Conservation (phyloP, 2,329 filamentous ascomycete genomes). For the Whalleya microplaca region DNA sequence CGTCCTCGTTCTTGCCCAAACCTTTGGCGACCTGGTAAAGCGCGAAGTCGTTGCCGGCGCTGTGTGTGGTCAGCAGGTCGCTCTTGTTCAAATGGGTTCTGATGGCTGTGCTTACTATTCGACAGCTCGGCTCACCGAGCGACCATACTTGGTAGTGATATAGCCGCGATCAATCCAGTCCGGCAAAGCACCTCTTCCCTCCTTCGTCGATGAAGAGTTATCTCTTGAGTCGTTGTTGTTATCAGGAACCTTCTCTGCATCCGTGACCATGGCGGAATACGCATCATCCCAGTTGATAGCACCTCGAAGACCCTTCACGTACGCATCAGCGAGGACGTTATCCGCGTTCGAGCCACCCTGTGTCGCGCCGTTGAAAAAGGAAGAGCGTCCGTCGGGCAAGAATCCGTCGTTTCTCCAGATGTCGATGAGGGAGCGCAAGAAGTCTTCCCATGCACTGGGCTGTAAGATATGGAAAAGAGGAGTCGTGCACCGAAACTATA, state of each 20-base stretch:
- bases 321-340: conserved; percentile 74
- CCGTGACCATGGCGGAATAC: conserved; percentile 65
- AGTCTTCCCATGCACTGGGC: conserved; percentile 64
- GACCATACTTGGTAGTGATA: conserved; percentile 64
- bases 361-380: conserved; percentile 69
- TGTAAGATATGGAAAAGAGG: conserved; percentile 68
- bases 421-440: conserved; percentile 69
- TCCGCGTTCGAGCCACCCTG: conserved; percentile 74
- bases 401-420: conserved; percentile 68
- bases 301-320: conserved; percentile 67
- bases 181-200: conserved; percentile 69
- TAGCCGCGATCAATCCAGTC: conserved; percentile 70
- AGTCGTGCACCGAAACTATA: conserved; percentile 65
- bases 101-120: conserved; percentile 55
- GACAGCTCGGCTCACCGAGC: conserved; percentile 66
- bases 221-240: conserved; percentile 64
- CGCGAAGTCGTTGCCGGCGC: conserved; percentile 68
- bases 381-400: conserved; percentile 68
- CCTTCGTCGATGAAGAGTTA: conserved; percentile 63
- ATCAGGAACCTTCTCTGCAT: conserved; percentile 65
- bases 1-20: conserved; percentile 54
- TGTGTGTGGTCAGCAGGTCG: conserved; percentile 16
- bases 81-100: neutral
- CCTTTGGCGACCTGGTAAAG: conserved; percentile 67
- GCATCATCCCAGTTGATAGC: conserved; percentile 66